Evolutionary conservation across 1,284 basidiomycete genomes (phyloP).

Genomic region (Schizophyllum amplum): DNA sequence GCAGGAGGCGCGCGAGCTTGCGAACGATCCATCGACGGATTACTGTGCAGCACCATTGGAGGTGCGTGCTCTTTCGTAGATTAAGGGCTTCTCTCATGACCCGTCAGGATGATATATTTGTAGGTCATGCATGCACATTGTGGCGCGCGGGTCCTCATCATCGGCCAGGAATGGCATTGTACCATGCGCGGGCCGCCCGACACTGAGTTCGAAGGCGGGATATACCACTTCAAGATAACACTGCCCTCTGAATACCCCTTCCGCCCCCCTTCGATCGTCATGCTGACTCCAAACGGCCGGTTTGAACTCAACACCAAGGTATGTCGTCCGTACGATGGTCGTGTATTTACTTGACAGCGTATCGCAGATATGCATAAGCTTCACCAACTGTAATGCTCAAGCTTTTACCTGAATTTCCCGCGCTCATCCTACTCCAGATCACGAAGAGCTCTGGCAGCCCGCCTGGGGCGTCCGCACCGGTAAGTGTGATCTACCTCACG

Average conservation of each 20-base stretch:
- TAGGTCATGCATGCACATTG: slow-evolving; percentile 27
- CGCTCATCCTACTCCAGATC: slow-evolving; percentile 40
- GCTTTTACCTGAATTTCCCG: slow-evolving; percentile 11
- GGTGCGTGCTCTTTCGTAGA: slow-evolving; percentile 35
- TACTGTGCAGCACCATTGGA: slow-evolving; percentile 85
- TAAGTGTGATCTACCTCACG: slow-evolving; percentile 18
- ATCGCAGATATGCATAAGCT: slow-evolving; percentile 83
- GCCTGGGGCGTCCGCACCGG: slow-evolving; percentile 97
- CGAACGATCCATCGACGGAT: slow-evolving; percentile 73
- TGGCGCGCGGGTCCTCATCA: slow-evolving; percentile 14
- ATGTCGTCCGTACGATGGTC: slow-evolving; percentile 20
- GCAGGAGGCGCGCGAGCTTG: slow-evolving; percentile 89
- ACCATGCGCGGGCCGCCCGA: slow-evolving; percentile 83
- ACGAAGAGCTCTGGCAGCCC: slow-evolving; percentile 92
- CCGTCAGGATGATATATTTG: slow-evolving; percentile 72
- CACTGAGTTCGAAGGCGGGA: slow-evolving; percentile 85
- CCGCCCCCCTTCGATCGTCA: slow-evolving; percentile 87
- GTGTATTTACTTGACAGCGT: slow-evolving; percentile 9
- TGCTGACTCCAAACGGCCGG: slow-evolving; percentile 91
- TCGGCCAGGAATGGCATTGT: slow-evolving; percentile 88
- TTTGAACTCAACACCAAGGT: slow-evolving; percentile 96
- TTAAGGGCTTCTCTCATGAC: slow-evolving; percentile 1
- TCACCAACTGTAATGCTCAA: slow-evolving; percentile 80
- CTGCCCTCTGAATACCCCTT: slow-evolving; percentile 93
- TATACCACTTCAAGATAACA: slow-evolving; percentile 89